phyloP scores from a whole-genome alignment of 2,329 filamentous ascomycete species.

The Chrysoporthe cubensis region DNA sequence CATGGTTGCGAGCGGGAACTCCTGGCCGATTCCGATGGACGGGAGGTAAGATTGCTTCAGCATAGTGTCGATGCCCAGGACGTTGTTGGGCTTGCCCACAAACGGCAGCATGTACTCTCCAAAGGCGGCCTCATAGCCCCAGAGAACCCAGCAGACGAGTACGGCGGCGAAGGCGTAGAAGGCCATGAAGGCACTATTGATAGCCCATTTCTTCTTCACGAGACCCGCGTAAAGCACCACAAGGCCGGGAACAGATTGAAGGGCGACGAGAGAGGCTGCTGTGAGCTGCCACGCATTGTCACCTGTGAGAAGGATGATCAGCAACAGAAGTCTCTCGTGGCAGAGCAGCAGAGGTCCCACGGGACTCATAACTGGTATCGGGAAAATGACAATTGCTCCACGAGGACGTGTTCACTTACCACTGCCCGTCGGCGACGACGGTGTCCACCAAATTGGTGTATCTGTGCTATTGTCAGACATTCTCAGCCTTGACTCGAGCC shows the following conservation, averaged over 20 bases:
- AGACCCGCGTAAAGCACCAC: slow-evolving; percentile 54
- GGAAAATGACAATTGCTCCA: neutral
- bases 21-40: slow-evolving; percentile 44
- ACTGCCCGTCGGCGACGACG: slow-evolving; percentile 15
- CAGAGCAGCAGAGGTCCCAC: neutral
- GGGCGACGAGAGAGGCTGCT: slow-evolving; percentile 51
- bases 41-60: slow-evolving; percentile 48
- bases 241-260: slow-evolving; percentile 54
- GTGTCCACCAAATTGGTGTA: slow-evolving; percentile 19
- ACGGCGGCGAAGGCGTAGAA: slow-evolving; percentile 54
- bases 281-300: slow-evolving; percentile 59
- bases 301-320: slow-evolving; percentile 37
- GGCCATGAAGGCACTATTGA: slow-evolving; percentile 55
- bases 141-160: slow-evolving; percentile 54
- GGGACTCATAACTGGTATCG: no score
- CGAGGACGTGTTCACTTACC: neutral
- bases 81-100: slow-evolving; percentile 50
- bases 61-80: slow-evolving; percentile 48
- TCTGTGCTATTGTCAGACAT: slow-evolving; percentile 25
- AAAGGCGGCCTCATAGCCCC: slow-evolving; percentile 53
- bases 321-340: neutral
- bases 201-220: slow-evolving; percentile 52
- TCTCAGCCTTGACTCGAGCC: neutral
- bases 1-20: slow-evolving; percentile 53
- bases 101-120: slow-evolving; percentile 55